Evolutionary conservation across 2,329 filamentous ascomycete species (phyloP).

Genomic region (Cladosporium oxysporum): DNA sequence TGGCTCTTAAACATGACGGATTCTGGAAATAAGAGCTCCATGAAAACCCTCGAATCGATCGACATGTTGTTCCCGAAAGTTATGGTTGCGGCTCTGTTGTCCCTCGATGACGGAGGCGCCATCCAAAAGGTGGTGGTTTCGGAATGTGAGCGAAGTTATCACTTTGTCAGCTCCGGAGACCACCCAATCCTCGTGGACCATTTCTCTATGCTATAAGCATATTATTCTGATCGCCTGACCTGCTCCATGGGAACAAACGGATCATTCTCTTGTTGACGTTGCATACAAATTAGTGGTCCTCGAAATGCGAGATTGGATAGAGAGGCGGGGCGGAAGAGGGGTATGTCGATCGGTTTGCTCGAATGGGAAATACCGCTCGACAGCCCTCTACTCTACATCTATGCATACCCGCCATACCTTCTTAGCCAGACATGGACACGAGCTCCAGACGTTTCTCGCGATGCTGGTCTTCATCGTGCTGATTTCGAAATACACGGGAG

Average conservation of each 20-base stretch:
- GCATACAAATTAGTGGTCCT: not conserved
- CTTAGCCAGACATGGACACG: not conserved
- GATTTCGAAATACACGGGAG: not conserved
- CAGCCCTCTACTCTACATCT: not conserved
- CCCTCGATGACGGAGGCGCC: not conserved
- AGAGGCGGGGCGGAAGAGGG: constrained; percentile 5
- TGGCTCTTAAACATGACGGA: not conserved
- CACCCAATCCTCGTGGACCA: not conserved
- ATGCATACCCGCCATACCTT: not conserved
- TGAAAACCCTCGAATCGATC: not conserved
- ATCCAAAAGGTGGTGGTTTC: not conserved
- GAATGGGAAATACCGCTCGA: not conserved
- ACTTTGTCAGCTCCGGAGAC: not conserved
- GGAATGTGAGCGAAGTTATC: not conserved
- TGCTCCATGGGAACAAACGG: not conserved
- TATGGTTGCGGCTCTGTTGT: not conserved
- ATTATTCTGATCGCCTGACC: not conserved
- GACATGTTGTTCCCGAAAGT: constrained; percentile 3
- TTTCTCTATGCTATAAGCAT: not conserved
- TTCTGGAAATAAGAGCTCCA: constrained; percentile 6
- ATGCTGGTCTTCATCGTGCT: not conserved
- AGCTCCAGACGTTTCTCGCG: not conserved
- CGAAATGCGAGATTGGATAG: not conserved
- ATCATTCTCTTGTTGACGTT: not conserved
- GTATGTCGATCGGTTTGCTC: not conserved